A percentile compares a stretch with the other conserved stretches of the same genome.
phyloP scores from a whole-genome alignment of 148 eudicot species.

The Agrostemma githago region DNA sequence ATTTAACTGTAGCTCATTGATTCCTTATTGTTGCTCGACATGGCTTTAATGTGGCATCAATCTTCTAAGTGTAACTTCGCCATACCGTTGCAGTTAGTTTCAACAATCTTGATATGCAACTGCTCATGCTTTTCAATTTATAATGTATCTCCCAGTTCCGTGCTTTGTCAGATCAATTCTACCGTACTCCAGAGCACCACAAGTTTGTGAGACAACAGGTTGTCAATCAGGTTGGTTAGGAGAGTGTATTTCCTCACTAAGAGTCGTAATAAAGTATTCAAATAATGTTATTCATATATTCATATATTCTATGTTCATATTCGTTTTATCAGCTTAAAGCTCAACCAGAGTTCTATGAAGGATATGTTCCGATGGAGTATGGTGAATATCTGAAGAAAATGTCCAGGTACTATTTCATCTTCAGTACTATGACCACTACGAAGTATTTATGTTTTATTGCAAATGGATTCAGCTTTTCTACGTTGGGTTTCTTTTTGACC shows the following conservation, averaged over 20 bases:
- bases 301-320: not conserved
- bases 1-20: not conserved
- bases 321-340: slow-evolving; percentile 59
- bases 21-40: not conserved
- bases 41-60: slow-evolving; percentile 4
- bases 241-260: not conserved
- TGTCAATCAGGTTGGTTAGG: slow-evolving; percentile 67
- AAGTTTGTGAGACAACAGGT: slow-evolving; percentile 80
- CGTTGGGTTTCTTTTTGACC: not conserved
- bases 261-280: not conserved
- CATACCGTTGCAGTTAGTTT: not conserved
- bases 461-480: slow-evolving; percentile 1
- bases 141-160: slow-evolving; percentile 51
- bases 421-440: slow-evolving; percentile 6
- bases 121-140: slow-evolving; percentile 15
- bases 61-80: not conserved
- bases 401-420: slow-evolving; percentile 50
- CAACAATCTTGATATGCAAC: not conserved
- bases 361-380: slow-evolving; percentile 92
- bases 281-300: slow-evolving; percentile 1
- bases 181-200: slow-evolving; percentile 84
- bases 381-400: slow-evolving; percentile 72
- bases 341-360: slow-evolving; percentile 66
- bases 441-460: not conserved
- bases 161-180: slow-evolving; percentile 89